phyloP scores from a whole-genome alignment of 2,329 filamentous ascomycete species.

The Cordyceps cicadae region DNA sequence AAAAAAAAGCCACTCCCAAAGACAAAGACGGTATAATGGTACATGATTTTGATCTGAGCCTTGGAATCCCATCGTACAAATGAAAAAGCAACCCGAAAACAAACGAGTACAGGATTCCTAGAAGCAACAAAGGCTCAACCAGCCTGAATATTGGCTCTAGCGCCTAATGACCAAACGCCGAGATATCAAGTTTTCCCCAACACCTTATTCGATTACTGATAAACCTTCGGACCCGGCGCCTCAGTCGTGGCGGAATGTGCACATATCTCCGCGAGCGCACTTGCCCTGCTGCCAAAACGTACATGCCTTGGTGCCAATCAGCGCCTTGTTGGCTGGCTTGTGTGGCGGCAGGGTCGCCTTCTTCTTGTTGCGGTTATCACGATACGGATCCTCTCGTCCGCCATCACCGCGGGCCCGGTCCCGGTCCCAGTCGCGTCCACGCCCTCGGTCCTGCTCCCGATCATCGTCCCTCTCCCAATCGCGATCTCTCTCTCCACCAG shows the following conservation, averaged over 20 bases:
- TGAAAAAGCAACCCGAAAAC: background rate
- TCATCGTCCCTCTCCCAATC: slow-evolving; percentile 20
- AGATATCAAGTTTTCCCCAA: background rate
- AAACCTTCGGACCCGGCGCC: background rate
- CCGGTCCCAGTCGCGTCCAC: slow-evolving; percentile 22
- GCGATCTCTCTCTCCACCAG: slow-evolving; percentile 17
- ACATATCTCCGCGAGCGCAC: slow-evolving; percentile 64
- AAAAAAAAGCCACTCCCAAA: background rate
- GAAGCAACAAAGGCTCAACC: background rate
- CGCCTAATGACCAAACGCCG: slow-evolving; percentile 3
- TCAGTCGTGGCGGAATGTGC: slow-evolving; percentile 62
- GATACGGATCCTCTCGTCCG: slow-evolving; percentile 23
- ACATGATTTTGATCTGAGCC: background rate
- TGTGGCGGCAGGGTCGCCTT: slow-evolving; percentile 33
- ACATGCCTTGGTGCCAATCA: slow-evolving; percentile 60
- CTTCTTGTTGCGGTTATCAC: slow-evolving; percentile 34
- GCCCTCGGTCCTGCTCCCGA: background rate
- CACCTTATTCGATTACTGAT: background rate
- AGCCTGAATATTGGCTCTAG: background rate
- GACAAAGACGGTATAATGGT: slow-evolving; percentile 1
- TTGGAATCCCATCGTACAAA: background rate
- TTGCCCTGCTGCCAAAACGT: slow-evolving; percentile 63
- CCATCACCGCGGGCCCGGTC: slow-evolving; percentile 29
- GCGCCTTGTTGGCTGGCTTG: slow-evolving; percentile 43
- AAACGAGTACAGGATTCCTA: background rate